A percentile compares a stretch with the other conserved stretches of the same genome.
These are phyloP conservation scores for Pseudoturritis turrita DNA, from an alignment of 345 rosid genomes.

Conservation along the genomic window DNA sequence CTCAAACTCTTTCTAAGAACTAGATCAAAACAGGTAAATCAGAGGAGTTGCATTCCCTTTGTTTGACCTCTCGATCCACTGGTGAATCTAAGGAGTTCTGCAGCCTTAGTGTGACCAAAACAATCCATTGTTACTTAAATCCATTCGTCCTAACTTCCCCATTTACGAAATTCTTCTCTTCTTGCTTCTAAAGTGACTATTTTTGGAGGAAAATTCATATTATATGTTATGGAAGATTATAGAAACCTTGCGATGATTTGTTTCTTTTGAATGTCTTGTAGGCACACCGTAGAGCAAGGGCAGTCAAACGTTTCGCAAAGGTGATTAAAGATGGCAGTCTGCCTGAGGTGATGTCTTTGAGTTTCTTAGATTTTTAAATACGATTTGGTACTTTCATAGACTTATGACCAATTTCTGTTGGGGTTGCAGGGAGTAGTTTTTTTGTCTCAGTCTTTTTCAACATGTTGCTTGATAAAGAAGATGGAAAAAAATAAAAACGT, in stretches of 20 bases:
- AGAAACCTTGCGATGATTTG: neutral
- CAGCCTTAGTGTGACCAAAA: too few relatives aligned
- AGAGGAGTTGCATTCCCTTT: too few relatives aligned
- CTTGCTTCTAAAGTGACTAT: too few relatives aligned
- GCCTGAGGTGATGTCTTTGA: conserved; percentile 44
- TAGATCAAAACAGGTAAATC: too few relatives aligned
- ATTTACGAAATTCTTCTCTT: too few relatives aligned
- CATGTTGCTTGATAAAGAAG: conserved; percentile 65
- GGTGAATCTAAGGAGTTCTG: too few relatives aligned
- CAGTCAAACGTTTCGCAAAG: conserved; percentile 50
- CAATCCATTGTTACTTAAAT: too few relatives aligned
- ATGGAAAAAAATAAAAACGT: conserved; percentile 35
- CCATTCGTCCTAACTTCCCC: too few relatives aligned
- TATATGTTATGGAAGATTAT: neutral
- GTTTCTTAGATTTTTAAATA: neutral
- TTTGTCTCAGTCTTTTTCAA: conserved; percentile 73
- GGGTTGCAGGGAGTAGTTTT: conserved; percentile 54
- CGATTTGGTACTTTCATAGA: neutral
- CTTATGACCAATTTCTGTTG: neutral
- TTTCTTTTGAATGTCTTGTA: conserved; percentile 38
- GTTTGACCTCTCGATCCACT: too few relatives aligned
- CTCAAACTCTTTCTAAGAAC: too few relatives aligned
- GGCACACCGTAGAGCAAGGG: conserved; percentile 70
- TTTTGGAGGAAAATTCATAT: too few relatives aligned
- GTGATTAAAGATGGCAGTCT: conserved; percentile 36